Evolutionary conservation across 805 yeast species (phyloP).

Genomic region (Saccharomycopsis vini): DNA sequence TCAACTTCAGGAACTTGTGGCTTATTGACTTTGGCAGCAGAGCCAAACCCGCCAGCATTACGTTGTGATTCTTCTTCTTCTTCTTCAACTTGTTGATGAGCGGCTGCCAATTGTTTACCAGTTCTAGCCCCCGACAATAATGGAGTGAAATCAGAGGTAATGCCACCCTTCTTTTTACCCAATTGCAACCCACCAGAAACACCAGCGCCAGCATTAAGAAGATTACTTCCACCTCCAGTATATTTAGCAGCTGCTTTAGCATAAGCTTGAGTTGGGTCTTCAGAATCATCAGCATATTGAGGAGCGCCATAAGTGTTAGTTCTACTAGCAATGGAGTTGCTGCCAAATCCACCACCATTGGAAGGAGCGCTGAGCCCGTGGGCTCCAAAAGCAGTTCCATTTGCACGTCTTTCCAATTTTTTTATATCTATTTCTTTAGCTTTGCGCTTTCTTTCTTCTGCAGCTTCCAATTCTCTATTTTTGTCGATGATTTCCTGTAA

Average conservation of each 20-base stretch:
- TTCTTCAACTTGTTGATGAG: conserved; percentile 21
- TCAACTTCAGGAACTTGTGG: conserved; percentile 23
- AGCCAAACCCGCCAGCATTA: conserved; percentile 8
- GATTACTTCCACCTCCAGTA: conserved; percentile 5
- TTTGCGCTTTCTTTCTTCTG: conserved; percentile 91
- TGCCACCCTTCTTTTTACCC: conserved; percentile 44
- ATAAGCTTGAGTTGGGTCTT: conserved; percentile 21
- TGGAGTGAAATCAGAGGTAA: conserved; percentile 25
- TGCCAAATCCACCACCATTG: conserved; percentile 16
- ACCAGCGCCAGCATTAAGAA: conserved; percentile 29
- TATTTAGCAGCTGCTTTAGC: conserved; percentile 14
- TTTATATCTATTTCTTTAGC: conserved; percentile 84
- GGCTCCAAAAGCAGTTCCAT: conserved; percentile 32
- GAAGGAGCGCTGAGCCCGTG: conserved; percentile 14
- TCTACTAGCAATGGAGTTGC: conserved; percentile 1
- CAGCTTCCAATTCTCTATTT: conserved; percentile 93
- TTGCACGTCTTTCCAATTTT: conserved; percentile 57
- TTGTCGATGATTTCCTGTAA: conserved; percentile 96
- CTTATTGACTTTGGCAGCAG: conserved; percentile 16
- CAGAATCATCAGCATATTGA: conserved; percentile 19
- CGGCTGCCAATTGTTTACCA: conserved; percentile 22
- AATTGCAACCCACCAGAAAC: conserved; percentile 76
- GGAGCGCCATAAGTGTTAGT: conserved; percentile 11
- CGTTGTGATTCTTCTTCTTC: conserved; percentile 9
- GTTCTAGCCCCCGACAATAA: conserved; percentile 26